These are phyloP conservation scores for Asterochloris erici DNA, from an alignment of 139 green algal species.

Conservation along the genomic window DNA sequence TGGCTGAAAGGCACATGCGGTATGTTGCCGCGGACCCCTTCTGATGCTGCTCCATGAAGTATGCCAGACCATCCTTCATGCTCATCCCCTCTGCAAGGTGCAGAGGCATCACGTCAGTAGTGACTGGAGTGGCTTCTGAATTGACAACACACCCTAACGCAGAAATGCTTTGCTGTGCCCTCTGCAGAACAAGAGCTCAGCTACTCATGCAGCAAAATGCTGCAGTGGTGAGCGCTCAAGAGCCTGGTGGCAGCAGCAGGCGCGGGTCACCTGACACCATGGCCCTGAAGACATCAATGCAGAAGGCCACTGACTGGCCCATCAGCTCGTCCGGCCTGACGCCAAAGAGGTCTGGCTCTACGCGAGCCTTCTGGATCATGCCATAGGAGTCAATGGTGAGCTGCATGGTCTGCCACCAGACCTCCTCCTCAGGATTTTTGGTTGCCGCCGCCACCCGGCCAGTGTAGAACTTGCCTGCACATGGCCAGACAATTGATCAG, in stretches of 20 bases:
- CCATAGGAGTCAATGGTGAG: conserved; percentile 11
- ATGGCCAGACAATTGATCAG: not conserved
- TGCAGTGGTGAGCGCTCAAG: no score
- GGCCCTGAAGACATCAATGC: conserved; percentile 14
- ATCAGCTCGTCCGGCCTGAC: conserved; percentile 15
- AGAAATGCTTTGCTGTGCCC: no score
- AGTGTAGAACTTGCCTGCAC: conserved; percentile 14
- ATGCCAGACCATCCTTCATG: not conserved
- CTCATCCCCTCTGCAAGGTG: not conserved
- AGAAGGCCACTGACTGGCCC: conserved; percentile 14
- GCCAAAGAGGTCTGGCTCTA: conserved; percentile 12
- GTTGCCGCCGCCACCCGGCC: conserved; percentile 1
- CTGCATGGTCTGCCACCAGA: conserved; percentile 16
- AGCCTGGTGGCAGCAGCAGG: no score
- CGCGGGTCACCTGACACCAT: not conserved
- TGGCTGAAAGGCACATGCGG: conserved; percentile 3
- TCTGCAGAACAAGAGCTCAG: no score
- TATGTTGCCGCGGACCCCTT: not conserved
- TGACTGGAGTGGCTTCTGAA: no score
- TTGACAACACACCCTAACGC: no score
- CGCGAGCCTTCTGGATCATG: conserved; percentile 8
- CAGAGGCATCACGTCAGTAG: no score
- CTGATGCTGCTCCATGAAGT: not conserved
- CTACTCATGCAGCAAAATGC: no score
- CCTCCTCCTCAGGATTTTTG: not conserved